A percentile compares a stretch with the other conserved stretches of the same genome.
Evolutionary conservation across 805 yeast species (phyloP).

Genomic region (Dipodascus geniculatus): DNA sequence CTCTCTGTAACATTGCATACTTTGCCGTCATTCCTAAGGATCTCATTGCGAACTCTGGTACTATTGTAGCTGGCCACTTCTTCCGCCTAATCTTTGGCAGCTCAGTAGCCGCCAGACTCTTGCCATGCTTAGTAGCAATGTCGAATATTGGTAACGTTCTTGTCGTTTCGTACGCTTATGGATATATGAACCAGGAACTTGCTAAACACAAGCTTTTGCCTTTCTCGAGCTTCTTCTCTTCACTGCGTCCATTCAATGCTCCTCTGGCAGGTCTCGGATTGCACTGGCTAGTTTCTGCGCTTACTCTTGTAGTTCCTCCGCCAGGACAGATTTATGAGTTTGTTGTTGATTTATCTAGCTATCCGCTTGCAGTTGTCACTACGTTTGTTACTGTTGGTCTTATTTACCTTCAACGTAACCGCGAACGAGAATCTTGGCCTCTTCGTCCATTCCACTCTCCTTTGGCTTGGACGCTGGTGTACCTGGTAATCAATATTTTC

Average conservation of each 20-base stretch:
- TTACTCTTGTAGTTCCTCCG: constrained; percentile 46
- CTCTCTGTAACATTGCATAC: constrained; percentile 47
- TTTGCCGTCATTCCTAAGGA: constrained; percentile 38
- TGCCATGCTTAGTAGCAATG: constrained; percentile 47
- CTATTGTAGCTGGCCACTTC: constrained; percentile 50
- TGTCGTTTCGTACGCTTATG: constrained; percentile 52
- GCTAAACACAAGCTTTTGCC: constrained; percentile 42
- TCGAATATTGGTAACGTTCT: constrained; percentile 55
- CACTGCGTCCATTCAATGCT: constrained; percentile 27
- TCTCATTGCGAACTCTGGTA: constrained; percentile 40
- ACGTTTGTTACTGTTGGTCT: constrained; percentile 41
- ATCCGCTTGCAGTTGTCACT: constrained; percentile 53
- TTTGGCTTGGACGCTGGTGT: constrained; percentile 24
- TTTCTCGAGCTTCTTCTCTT: constrained; percentile 34
- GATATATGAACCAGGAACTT: constrained; percentile 46
- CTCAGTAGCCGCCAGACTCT: constrained; percentile 34
- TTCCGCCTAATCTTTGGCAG: constrained; percentile 48
- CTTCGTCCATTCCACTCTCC: constrained; percentile 23
- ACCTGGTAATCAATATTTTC: constrained; percentile 36
- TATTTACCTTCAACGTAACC: constrained; percentile 36
- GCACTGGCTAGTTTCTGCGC: constrained; percentile 45
- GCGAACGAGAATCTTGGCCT: constrained; percentile 33
- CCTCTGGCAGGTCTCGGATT: constrained; percentile 35
- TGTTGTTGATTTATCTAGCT: constrained; percentile 48
- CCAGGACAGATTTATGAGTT: constrained; percentile 54